Percentiles rank a stretch among this genome's conserved stretches.
These are phyloP conservation scores for Candida pseudoglaebosa DNA, from an alignment of 805 yeast species.

Conservation along the genomic window DNA sequence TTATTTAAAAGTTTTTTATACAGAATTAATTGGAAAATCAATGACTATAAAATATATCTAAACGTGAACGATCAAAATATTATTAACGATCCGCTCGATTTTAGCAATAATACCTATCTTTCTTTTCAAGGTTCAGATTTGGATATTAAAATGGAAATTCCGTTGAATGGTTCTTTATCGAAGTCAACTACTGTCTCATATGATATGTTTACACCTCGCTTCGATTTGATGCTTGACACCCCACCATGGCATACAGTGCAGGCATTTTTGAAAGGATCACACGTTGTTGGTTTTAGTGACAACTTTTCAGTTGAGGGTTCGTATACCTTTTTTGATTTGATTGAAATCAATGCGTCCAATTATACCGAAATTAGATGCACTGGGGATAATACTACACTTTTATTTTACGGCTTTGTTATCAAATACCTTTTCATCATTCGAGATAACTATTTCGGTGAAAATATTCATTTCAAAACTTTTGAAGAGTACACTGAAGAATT, in stretches of 20 bases:
- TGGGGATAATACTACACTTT: conserved; percentile 64
- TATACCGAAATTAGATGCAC: conserved; percentile 59
- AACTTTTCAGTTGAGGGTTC: conserved; percentile 62
- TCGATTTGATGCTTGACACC: conserved; percentile 62
- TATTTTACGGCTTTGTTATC: conserved; percentile 75
- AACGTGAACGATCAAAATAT: conserved; percentile 87
- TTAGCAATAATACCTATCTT: conserved; percentile 71
- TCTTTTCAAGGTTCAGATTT: conserved; percentile 66
- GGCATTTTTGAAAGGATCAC: conserved; percentile 57
- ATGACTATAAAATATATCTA: conserved; percentile 55
- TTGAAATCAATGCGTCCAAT: conserved; percentile 68
- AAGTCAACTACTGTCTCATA: conserved; percentile 52
- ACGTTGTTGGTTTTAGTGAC: conserved; percentile 63
- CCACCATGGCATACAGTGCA: conserved; percentile 92
- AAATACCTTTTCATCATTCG: conserved; percentile 70
- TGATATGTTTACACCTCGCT: conserved; percentile 49
- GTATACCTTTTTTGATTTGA: conserved; percentile 54
- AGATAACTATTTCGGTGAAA: conserved; percentile 90
- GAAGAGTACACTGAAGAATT: conserved; percentile 64
- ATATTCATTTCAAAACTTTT: conserved; percentile 75
- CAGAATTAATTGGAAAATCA: conserved; percentile 54
- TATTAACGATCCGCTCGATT: conserved; percentile 83
- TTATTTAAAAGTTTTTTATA: conserved; percentile 71
- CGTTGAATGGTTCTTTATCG: conserved; percentile 52
- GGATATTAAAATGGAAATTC: conserved; percentile 46